phyloP scores from a whole-genome alignment of 2,329 filamentous ascomycete species.

The Bipolaris gigantea region DNA sequence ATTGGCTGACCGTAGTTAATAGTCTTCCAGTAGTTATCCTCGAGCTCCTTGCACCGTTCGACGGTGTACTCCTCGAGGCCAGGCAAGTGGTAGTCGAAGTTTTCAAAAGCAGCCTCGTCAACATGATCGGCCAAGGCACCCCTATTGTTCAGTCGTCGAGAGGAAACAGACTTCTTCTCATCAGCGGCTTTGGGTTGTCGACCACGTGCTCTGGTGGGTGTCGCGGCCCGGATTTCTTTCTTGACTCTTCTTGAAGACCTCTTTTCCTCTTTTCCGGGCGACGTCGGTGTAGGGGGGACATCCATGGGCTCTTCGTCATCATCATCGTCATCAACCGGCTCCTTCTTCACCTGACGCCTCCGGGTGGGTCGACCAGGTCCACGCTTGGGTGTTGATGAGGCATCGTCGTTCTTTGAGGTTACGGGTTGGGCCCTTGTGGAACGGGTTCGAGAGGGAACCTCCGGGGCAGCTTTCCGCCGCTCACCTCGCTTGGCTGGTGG shows the following conservation, averaged over 20 bases:
- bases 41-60: constrained; percentile 91
- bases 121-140: constrained; percentile 76
- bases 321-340: constrained; percentile 34
- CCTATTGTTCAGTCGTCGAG: constrained; percentile 82
- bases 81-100: constrained; percentile 88
- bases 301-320: constrained; percentile 37
- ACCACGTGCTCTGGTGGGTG: constrained; percentile 59
- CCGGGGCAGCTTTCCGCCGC: constrained; percentile 58
- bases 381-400: constrained; percentile 50
- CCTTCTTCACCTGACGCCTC: constrained; percentile 28
- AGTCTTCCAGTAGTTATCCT: constrained; percentile 96
- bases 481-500: constrained; percentile 89
- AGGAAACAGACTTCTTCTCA: constrained; percentile 71
- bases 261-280: constrained; percentile 50
- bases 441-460: constrained; percentile 38
- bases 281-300: constrained; percentile 48
- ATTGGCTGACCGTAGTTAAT: constrained; percentile 92
- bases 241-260: constrained; percentile 32
- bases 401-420: constrained; percentile 37
- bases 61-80: constrained; percentile 82
- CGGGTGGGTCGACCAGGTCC: constrained; percentile 53
- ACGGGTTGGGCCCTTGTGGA: constrained; percentile 36
- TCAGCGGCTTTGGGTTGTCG: constrained; percentile 50
- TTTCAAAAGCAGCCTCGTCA: constrained; percentile 86
- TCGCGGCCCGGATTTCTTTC: constrained; percentile 45